Percentiles rank a stretch among this genome's conserved stretches.
These are phyloP conservation scores for Geotrichum cucujoidarum DNA, from an alignment of 1,139 yeast species.

Conservation along the genomic window DNA sequence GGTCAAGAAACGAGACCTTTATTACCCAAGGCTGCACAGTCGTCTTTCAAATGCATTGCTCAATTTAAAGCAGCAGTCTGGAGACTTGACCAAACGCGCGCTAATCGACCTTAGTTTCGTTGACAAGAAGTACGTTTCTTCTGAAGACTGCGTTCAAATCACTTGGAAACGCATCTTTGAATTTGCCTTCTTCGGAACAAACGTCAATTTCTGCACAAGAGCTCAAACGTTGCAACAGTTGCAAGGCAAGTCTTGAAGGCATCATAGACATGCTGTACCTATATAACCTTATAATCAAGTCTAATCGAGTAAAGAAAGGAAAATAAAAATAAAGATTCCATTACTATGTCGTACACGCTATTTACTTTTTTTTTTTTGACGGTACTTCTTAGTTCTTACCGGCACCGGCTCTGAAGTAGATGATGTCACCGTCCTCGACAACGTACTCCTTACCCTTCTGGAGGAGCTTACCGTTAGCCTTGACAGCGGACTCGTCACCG, in stretches of 20 bases:
- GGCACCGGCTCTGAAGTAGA: constrained; percentile 93
- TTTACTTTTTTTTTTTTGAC: background rate
- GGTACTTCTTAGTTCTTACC: constrained; percentile 60
- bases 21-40: no score
- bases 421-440: constrained; percentile 86
- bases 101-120: constrained; percentile 5
- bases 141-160: constrained; percentile 24
- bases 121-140: constrained; percentile 10
- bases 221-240: constrained; percentile 17
- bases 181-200: constrained; percentile 28
- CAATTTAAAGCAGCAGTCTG: background rate
- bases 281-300: no score
- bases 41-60: background rate
- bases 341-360: background rate
- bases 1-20: no score
- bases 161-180: constrained; percentile 29
- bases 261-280: no score
- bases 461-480: constrained; percentile 87
- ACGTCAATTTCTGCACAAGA: constrained; percentile 25
- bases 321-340: no score
- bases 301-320: no score
- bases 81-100: background rate
- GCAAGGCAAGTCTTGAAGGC: no score
- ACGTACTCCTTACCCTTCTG: constrained; percentile 97
- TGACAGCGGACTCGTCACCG: constrained; percentile 79